These are phyloP conservation scores for Ustilago trichophora DNA, from an alignment of 1,284 basidiomycete species.

Conservation along the genomic window DNA sequence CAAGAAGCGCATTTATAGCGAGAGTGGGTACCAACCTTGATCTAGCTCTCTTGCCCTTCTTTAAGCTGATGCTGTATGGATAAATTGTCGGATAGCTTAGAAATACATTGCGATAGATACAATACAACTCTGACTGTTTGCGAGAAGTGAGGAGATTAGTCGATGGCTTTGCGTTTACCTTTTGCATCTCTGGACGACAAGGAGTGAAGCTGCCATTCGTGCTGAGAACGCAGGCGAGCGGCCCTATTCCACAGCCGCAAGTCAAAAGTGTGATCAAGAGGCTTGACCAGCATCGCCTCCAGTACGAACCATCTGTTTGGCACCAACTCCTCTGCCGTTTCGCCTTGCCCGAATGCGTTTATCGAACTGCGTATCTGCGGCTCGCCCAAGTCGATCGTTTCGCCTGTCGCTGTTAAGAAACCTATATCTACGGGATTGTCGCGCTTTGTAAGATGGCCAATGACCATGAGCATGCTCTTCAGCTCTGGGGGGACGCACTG, in stretches of 20 bases:
- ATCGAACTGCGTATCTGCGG: background rate
- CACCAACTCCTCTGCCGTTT: background rate
- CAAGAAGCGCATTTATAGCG: constrained; percentile 74
- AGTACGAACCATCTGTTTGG: constrained; percentile 29
- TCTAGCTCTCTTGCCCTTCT: background rate
- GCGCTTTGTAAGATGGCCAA: constrained; percentile 14
- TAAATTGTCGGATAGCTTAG: no score
- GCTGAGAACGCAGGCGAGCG: constrained; percentile 15
- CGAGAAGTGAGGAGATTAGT: no score
- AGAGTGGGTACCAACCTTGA: constrained; percentile 19
- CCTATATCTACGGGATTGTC: background rate
- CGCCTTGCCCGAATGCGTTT: background rate
- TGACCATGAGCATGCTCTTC: constrained; percentile 23
- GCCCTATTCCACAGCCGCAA: constrained; percentile 25
- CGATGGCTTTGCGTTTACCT: constrained; percentile 22
- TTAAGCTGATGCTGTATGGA: no score
- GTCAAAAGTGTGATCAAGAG: constrained; percentile 19
- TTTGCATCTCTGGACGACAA: constrained; percentile 1
- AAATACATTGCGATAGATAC: no score
- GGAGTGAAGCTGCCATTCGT: constrained; percentile 22
- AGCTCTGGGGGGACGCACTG: constrained; percentile 10
- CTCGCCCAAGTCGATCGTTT: background rate
- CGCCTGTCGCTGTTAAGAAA: background rate
- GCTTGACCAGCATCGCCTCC: constrained; percentile 21
- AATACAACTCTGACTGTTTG: no score